Base-by-base conservation (phyloP, 371 early-diverging fungal genomes). In the Blyttiomyces sp. region DNA sequence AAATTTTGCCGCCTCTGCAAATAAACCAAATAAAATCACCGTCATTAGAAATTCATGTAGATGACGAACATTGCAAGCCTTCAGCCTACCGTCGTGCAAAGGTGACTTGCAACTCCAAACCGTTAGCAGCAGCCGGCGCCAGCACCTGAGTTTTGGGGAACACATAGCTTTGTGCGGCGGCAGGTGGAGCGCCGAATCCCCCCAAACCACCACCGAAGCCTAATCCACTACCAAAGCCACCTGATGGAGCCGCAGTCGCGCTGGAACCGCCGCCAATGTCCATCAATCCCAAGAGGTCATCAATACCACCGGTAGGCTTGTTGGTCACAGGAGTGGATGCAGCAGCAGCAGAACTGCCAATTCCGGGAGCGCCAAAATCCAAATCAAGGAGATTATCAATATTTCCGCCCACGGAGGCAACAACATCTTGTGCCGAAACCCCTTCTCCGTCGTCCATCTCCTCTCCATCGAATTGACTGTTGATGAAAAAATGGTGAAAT, bases 381-480 rank as follows among this genome's bases (percentile, higher is more conserved):
- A 86, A 71, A 27, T 83, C 82, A 46, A 86, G 72, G 50, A 86
- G 63, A 59, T 86, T 81, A 11, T 74, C 82, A 23, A 84, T 76
- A 34, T 69, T 72, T 33, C 76, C 76, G 54, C 72, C 74, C 54
- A 64, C 67, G 4, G 66, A 59, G 45, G 70, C 74, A 7, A 66
- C 71, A 39, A 71, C 72, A 45, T 77, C 64, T 61, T 68, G 55
- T 45, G 67, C 59, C 17, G 61, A 60, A 21, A 19, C 56, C n/a
- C 60, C 64, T n/a, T 62, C 69, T 17, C 59, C 69, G 36, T 72
- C 70, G 21, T 69, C 70, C n/a, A 35, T 43, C 6, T 42, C 54
- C 21, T n/a, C 60, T 19, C 21, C 28, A n/a, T n/a, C n/a, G n/a
- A n/a, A n/a, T n/a, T n/a, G n/a, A n/a, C n/a, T n/a, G n/a, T n/a